Conservation (phyloP, 2,329 filamentous ascomycete genomes). For the Scedosporium minutisporum region DNA sequence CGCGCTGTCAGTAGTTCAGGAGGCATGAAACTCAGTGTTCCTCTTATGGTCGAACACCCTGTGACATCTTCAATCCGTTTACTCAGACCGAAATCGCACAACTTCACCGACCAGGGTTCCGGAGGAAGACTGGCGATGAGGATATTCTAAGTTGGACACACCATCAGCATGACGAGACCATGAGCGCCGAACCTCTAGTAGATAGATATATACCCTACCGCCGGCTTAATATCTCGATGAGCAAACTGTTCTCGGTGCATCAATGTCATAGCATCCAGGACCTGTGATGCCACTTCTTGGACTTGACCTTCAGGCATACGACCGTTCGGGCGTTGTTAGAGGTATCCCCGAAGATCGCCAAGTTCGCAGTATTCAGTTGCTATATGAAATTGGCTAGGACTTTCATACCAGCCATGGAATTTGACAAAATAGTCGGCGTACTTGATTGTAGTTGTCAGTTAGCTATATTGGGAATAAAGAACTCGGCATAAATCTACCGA, state of each 20-base stretch:
- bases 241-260: background rate
- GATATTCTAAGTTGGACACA: background rate
- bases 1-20: background rate
- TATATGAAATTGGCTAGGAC: background rate
- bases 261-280: background rate
- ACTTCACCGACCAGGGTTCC: background rate
- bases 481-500: background rate
- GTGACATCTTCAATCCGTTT: background rate
- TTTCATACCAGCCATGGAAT: background rate
- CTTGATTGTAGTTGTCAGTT: background rate
- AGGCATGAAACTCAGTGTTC: background rate
- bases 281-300: background rate
- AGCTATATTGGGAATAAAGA: background rate
- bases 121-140: slow-evolving; percentile 4
- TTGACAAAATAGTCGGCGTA: background rate
- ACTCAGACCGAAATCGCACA: background rate
- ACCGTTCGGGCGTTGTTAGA: background rate
- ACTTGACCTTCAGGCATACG: background rate
- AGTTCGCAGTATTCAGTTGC: background rate
- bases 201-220: background rate
- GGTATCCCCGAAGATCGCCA: background rate
- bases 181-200: background rate
- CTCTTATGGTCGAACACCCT: background rate
- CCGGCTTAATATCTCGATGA: background rate
- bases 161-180: background rate